Percentiles rank a stretch among this genome's conserved stretches.
Conservation (phyloP, 129 eudicot species). For the Lactuca sativa region DNA sequence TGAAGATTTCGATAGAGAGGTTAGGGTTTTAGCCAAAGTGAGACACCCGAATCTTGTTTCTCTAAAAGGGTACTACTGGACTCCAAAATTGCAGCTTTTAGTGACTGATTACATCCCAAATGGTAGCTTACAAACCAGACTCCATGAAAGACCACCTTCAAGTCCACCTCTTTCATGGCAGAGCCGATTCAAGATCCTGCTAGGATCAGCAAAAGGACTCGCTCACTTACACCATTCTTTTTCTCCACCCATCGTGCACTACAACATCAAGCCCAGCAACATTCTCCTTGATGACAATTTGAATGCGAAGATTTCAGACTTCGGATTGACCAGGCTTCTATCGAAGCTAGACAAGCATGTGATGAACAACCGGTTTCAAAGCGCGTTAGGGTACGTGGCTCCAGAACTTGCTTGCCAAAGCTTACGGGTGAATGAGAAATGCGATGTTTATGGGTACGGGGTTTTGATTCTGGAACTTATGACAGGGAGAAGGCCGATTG, state of each 20-base stretch:
- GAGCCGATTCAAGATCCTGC: conserved; percentile 59
- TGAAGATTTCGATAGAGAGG: conserved; percentile 86
- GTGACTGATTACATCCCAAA: conserved; percentile 68
- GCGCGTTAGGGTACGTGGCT: conserved; percentile 84
- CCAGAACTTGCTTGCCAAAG: conserved; percentile 93
- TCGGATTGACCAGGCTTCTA: conserved; percentile 65
- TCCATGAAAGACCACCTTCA: conserved; percentile 52
- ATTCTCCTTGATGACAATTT: conserved; percentile 67
- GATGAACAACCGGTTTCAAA: conserved; percentile 61
- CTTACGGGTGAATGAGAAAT: conserved; percentile 85
- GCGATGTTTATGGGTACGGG: conserved; percentile 89
- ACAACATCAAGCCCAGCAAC: conserved; percentile 86
- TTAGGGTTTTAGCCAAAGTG: conserved; percentile 61
- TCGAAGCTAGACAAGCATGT: conserved; percentile 70
- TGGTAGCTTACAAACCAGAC: conserved; percentile 72
- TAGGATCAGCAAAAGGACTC: conserved; percentile 88
- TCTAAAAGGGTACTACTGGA: conserved; percentile 92
- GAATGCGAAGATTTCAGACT: conserved; percentile 66
- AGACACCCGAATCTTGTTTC: conserved; percentile 69
- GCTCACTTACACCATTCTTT: conserved; percentile 84
- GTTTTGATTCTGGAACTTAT: conserved; percentile 74
- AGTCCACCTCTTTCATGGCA: conserved; percentile 69
- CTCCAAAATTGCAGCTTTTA: conserved; percentile 75
- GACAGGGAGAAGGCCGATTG: conserved; percentile 82
- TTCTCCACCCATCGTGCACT: conserved; percentile 83